Percentiles rank a stretch among this genome's conserved stretches.
These are phyloP conservation scores for Daucus carota DNA, from an alignment of 129 eudicot genomes.

Conservation along the genomic window DH1_v3.0 NC_030384.2:44841501-44842000, in stretches of 20 bases:
- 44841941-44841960: background rate
- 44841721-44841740: constrained; percentile 3
- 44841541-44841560: constrained; percentile 74
- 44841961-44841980: constrained; percentile 64
- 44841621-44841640: background rate
- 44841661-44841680: background rate
- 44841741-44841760: background rate
- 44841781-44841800: constrained; percentile 67
- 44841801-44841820: constrained; percentile 82
- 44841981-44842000: constrained; percentile 95
- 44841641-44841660: constrained; percentile 9
- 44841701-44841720: background rate
- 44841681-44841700: background rate
- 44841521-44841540: background rate
- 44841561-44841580: constrained; percentile 60
- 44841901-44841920: background rate
- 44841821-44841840: constrained; percentile 93
- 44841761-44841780: constrained; percentile 49
- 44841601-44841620: constrained; percentile 93
- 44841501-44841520: background rate
- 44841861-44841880: background rate
- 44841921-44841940: background rate
- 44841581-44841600: constrained; percentile 81
- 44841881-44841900: background rate
- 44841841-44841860: constrained; percentile 64